Evolutionary conservation across 257 asterid species (phyloP), one percentile per base, ranked within the genome.

Genomic region (Solanum pimpinellifolium): DNA sequence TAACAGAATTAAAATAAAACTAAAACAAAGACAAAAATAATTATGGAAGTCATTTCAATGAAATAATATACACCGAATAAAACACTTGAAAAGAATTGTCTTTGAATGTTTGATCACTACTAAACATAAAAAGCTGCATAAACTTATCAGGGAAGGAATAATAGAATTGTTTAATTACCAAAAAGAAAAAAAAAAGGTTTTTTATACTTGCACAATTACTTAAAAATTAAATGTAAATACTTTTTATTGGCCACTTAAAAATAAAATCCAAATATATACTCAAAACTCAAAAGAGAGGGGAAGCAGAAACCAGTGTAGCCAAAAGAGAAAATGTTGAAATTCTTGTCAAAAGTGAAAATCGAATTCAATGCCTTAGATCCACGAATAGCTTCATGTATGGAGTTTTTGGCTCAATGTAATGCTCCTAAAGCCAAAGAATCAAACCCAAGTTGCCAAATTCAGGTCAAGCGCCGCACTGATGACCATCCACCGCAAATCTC

Each of bases 291-390:
- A 47, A 47, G 66, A 80, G 42, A 78, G 15, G 85, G 66, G 68
- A 81, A 49, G 46, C 5, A 31, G 44, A 49, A 81, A 49, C 18
- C 42, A 42, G 31, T 2, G 37, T 25, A 14, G 2, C 27, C 11
- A 44, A 47, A 59, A 33, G 59, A 21, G n/a, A 91, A 91, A 75
- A 93, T 97, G 99, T 75, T 97, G 95, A 97, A 97, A 90, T 97
- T 97, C 88, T 89, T 97, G 87, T 97, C 98, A n/a, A 94, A 93
- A 89, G 99, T 95, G 88, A 94, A 87, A 70, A 93, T 97, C 93
- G 99, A 97, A 69, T 97, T 97, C 96, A 97, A 97, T 83, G 98
- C 98, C 20, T 88, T 97, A 60, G 99, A 97, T 91, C 96, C 98
- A 33, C 91, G 99, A 9, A 88, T 91, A 83, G 98, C 98, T 2